Conservation (phyloP, 2,329 filamentous ascomycete genomes). For the Stagonosporopsis rhizophila region DNA sequence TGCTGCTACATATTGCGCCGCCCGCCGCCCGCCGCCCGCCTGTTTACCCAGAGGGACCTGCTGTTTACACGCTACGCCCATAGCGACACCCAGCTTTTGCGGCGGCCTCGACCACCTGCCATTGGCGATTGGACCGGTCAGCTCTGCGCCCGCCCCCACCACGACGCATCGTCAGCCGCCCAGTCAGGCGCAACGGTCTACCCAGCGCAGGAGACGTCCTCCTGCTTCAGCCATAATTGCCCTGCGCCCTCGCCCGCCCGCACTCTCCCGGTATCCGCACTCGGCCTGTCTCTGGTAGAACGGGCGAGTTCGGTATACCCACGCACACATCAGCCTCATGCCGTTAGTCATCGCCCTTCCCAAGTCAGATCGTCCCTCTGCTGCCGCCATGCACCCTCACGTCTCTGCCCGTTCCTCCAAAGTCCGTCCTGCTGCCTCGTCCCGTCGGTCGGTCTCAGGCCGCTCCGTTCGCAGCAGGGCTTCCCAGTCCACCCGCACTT, state of each 20-base stretch:
- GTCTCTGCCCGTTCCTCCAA: conserved; percentile 5
- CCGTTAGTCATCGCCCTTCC: conserved; percentile 53
- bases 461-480: conserved; percentile 37
- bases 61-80: conserved; percentile 13
- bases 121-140: conserved; percentile 18
- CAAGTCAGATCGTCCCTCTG: conserved; percentile 22
- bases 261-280: conserved; percentile 30
- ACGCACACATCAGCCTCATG: conserved; percentile 47
- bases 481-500: conserved; percentile 35
- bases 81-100: conserved; percentile 8
- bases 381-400: conserved; percentile 16
- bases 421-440: conserved; percentile 19
- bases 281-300: conserved; percentile 52
- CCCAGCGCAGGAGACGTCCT: conserved; percentile 15
- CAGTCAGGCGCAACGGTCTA: conserved; percentile 19
- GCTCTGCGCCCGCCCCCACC: conserved; percentile 8
- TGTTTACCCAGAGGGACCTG: conserved; percentile 15
- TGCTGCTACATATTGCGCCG: no score
- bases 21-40: no score
- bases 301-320: conserved; percentile 44
- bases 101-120: not conserved
- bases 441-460: conserved; percentile 41
- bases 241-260: conserved; percentile 32
- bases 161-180: conserved; percentile 18
- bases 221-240: conserved; percentile 23